Percentiles rank a stretch among this genome's conserved stretches.
phyloP scores from a whole-genome alignment of 164 flowering plant species.

The Aristolochia fimbriata region DNA sequence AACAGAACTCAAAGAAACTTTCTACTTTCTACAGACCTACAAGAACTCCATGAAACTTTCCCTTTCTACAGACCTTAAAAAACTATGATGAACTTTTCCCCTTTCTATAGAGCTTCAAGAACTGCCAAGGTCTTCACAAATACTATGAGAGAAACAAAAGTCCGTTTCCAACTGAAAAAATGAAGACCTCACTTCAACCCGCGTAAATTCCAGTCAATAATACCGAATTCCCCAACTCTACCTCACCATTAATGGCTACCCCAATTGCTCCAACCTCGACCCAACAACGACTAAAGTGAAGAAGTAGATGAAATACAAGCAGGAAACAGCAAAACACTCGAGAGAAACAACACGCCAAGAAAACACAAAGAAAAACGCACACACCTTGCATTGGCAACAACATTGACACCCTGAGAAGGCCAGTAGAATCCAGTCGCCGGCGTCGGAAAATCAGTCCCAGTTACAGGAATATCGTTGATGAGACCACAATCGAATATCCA shows the following conservation, averaged over 20 bases:
- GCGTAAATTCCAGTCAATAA: not conserved
- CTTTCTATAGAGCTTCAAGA: not conserved
- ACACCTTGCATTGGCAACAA: constrained; percentile 30
- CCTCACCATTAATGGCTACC: not conserved
- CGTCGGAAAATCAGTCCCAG: constrained; percentile 26
- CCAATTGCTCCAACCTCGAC: not conserved
- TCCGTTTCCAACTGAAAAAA: too few relatives aligned
- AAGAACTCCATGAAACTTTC: not conserved
- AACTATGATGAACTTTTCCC: too few relatives aligned
- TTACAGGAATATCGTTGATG: constrained; percentile 42
- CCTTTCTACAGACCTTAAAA: too few relatives aligned
- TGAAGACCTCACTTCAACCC: not conserved
- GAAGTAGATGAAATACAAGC: too few relatives aligned
- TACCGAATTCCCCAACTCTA: not conserved
- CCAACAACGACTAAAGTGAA: not conserved
- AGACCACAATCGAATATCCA: constrained; percentile 52
- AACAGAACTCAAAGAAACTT: too few relatives aligned
- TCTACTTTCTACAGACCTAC: not conserved
- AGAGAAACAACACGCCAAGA: not conserved
- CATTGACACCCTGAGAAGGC: constrained; percentile 32
- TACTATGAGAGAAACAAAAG: too few relatives aligned
- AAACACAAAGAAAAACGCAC: not conserved
- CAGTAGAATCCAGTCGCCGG: constrained; percentile 40
- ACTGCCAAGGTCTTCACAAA: not conserved
- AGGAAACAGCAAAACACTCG: not conserved